Percentiles rank a stretch among this genome's conserved stretches.
Evolutionary conservation across 768 basidiomycete genomes (phyloP).

Genomic region (Hygrocybe coccinea): DNA sequence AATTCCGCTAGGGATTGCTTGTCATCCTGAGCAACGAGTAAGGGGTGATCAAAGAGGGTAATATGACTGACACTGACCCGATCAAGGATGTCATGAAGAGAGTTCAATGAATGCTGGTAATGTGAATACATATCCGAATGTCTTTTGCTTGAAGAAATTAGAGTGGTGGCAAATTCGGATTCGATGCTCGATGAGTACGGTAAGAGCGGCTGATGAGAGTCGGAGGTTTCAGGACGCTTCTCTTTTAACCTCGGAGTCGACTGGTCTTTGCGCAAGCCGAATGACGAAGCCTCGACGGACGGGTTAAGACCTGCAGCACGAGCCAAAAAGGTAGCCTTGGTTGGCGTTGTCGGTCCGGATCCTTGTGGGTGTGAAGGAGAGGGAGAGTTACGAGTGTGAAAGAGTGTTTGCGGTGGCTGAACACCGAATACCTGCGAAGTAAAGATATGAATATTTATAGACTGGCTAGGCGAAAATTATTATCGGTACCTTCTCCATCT

Average conservation of each 20-base stretch:
- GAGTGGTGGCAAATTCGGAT: background rate
- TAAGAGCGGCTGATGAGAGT: background rate
- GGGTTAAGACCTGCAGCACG: conserved; percentile 12
- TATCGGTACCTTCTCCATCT: conserved; percentile 78
- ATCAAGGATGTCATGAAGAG: conserved; percentile 75
- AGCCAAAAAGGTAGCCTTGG: background rate
- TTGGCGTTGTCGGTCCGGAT: conserved; percentile 3
- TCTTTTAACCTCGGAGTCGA: background rate
- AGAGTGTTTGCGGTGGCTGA: conserved; percentile 75
- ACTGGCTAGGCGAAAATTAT: background rate
- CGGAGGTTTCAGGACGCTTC: background rate
- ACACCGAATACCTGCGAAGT: conserved; percentile 70
- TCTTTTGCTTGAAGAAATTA: background rate
- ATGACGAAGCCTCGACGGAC: background rate
- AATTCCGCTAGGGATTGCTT: conserved; percentile 67
- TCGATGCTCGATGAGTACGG: background rate
- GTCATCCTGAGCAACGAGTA: conserved; percentile 56
- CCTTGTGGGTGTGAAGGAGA: conserved; percentile 29
- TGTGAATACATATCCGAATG: conserved; percentile 53
- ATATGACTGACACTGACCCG: conserved; percentile 45
- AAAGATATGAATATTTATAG: conserved; percentile 4
- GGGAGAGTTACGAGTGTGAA: conserved; percentile 55
- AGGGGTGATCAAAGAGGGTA: conserved; percentile 5
- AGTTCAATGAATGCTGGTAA: conserved; percentile 76
- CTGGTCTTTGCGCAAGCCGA: background rate